Evolutionary conservation across 345 rosid species (phyloP).

Genomic region (Kandelia obovata): DNA sequence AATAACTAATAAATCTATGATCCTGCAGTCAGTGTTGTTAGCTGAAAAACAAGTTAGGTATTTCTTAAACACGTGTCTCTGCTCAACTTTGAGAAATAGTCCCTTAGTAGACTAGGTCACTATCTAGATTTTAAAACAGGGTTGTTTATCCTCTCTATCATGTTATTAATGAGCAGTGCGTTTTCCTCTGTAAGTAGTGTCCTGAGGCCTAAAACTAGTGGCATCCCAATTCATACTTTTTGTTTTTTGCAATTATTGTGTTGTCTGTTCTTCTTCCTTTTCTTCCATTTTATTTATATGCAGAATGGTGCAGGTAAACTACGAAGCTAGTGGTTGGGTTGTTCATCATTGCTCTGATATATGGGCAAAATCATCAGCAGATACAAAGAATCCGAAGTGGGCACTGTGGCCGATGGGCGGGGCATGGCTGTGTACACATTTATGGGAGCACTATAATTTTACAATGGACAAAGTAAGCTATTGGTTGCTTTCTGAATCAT

Average conservation of each 20-base stretch:
- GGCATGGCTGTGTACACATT: constrained; percentile 97
- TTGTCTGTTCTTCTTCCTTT: neutral
- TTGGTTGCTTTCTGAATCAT: constrained; percentile 2
- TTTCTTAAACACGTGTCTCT: too few species aligned
- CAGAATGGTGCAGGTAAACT: constrained; percentile 60
- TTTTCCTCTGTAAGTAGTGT: neutral
- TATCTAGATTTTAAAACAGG: neutral
- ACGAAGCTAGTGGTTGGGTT: constrained; percentile 79
- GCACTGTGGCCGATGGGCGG: constrained; percentile 99
- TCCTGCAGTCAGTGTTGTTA: neutral
- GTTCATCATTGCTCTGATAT: constrained; percentile 79
- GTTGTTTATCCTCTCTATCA: neutral
- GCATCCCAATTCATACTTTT: neutral
- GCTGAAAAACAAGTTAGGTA: too few species aligned
- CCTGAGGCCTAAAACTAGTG: neutral
- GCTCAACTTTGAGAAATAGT: too few species aligned
- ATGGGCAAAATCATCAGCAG: constrained; percentile 94
- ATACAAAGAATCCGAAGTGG: constrained; percentile 56
- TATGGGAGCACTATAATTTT: constrained; percentile 86
- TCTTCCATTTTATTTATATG: neutral
- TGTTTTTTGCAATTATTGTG: neutral
- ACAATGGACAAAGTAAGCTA: constrained; percentile 69
- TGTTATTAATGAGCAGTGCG: neutral
- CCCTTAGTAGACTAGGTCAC: neutral
- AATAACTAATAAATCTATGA: neutral